Base-by-base conservation (phyloP, 768 basidiomycete species). In the Podaxis sp. region DNA sequence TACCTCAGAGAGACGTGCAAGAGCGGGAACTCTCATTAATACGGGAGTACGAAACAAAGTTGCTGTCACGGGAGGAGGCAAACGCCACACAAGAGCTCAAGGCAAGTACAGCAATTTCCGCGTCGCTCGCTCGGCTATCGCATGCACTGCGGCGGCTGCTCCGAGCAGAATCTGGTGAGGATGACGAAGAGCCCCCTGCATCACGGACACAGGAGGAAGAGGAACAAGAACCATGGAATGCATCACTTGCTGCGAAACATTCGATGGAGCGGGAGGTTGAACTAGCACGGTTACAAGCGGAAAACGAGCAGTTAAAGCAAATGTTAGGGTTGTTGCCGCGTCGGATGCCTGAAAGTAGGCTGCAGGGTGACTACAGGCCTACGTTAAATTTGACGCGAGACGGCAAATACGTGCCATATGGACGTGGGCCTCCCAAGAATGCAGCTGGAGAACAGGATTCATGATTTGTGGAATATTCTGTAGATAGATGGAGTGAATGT, bases 261-360 rank as follows among this genome's bases (percentile, higher is more conserved):
- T 88, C 92, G 1, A 73, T 99, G 65, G 93, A 95, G 69, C 81
- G 96, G 64, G 97, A 99, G 72, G 89, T 88, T 70, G 96, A 99
- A 76, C 85, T 99, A 2, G 84, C 87, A 36, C 82, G 95, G 56
- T 78, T 99, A 44, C 88, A 96, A 75, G 85, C 82, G 66, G 96
- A 99, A 79, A 99, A 99, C 71, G 83, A 85, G 57, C 83, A 91
- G 66, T 76, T 99, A 65, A 82, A 89, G 68, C 80, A 86, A 62
- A 77, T 99, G 79, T 73, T 93, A 64, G 87, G 84, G 0, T 73
- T 87, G 17, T 64, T 75, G 24, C 75, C 78, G 7, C 40, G 52
- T 5, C 52, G 60, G 44, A 46, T 62, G 53, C 53, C 60, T 20
- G 53, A 62, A 38, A 62, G 60, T 51, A 17, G 60, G 44, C 44